Percentiles rank a stretch among this genome's conserved stretches.
Conservation (phyloP, 129 eudicot species). For the Saussurea involucrata region DNA sequence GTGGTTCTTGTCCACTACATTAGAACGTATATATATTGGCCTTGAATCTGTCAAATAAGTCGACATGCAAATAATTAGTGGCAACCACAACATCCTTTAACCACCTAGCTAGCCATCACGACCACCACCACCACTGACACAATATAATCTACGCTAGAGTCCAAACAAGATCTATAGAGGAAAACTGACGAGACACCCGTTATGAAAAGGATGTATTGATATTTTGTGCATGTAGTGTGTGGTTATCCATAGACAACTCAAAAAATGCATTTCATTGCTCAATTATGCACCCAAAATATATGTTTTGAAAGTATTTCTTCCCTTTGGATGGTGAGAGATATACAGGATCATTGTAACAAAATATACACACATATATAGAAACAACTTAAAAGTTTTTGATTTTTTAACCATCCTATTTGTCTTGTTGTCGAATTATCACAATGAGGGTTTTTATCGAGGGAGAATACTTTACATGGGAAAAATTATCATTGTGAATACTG, state of each 20-base stretch:
- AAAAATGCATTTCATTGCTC: neutral
- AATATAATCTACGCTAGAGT: neutral
- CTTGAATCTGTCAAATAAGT: neutral
- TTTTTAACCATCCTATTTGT: neutral
- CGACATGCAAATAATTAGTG: neutral
- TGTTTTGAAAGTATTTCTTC: neutral
- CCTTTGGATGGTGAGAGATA: neutral
- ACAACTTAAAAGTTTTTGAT: neutral
- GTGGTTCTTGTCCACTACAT: neutral
- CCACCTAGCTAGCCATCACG: neutral
- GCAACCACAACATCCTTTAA: neutral
- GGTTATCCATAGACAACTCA: neutral
- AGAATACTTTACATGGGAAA: neutral
- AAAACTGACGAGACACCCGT: neutral
- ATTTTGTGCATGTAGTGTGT: neutral
- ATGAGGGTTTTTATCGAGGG: neutral
- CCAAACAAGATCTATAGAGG: neutral
- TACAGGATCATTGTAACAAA: neutral
- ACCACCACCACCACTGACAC: neutral
- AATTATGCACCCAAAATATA: neutral
- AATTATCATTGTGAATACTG: neutral
- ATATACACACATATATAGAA: neutral
- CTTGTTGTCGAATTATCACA: neutral
- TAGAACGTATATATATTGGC: neutral
- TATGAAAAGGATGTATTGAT: neutral